Conservation (phyloP, 176 grass and related monocot species). For the Ensete ventricosum region DNA sequence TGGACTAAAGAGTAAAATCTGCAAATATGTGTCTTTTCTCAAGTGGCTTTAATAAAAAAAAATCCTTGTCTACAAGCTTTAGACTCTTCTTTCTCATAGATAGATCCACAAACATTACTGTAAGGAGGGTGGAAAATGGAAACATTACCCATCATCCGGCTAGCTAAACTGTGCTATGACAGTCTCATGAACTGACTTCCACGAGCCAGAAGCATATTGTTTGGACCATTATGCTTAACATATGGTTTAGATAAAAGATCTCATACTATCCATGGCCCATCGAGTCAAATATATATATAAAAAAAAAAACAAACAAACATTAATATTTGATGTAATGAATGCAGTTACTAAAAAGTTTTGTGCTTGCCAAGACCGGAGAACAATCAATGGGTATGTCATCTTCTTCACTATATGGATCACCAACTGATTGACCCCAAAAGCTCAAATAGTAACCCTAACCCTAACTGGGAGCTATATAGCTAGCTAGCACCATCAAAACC, state of each 20-base stretch:
- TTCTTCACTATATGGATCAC: constrained; percentile 67
- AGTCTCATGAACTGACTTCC: constrained; percentile 86
- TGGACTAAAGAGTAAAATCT: no score
- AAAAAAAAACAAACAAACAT: constrained; percentile 42
- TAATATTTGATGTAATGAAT: constrained; percentile 61
- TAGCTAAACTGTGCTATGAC: constrained; percentile 75
- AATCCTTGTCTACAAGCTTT: no score
- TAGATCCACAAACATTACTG: no score
- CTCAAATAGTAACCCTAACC: constrained; percentile 90
- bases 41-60: no score
- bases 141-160: constrained; percentile 75
- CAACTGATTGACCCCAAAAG: constrained; percentile 90
- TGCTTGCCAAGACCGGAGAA: constrained; percentile 83
- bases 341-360: constrained; percentile 78
- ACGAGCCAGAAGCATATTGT: constrained; percentile 72
- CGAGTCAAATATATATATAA: neutral
- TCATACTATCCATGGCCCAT: neutral
- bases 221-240: constrained; percentile 10
- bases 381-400: constrained; percentile 96
- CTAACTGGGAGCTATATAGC: constrained; percentile 89
- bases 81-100: no score
- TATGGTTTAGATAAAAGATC: neutral
- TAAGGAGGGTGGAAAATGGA: neutral
- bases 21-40: no score
- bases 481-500: neutral